Evolutionary conservation across 2,329 filamentous ascomycete species (phyloP), one percentile per base, ranked within the genome.

Genomic region (Lecanoromycetidae sp.): DNA sequence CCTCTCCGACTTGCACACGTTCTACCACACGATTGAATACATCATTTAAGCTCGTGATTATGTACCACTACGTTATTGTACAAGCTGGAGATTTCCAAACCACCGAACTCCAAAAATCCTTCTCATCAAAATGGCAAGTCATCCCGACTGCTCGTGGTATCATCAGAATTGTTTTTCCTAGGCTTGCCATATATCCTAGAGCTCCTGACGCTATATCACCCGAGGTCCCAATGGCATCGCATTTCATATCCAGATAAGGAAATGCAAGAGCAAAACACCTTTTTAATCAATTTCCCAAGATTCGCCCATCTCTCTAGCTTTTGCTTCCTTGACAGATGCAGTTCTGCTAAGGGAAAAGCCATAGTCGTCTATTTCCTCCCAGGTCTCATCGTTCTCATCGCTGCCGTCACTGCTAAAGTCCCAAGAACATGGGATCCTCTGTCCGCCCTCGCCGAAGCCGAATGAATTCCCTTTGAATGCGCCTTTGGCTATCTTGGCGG

Each of bases 401-500:
- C 69, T n/a, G 32, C 34, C 59, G 58, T 53, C 61, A 56, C 61
- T 58, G 42, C 61, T 58, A 42, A 75, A 77, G 57, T 80, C 76
- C 77, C 77, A 80, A 38, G 75, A 67, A 3, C 79, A 76, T 2
- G 72, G 71, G 22, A 77, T 74, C 49, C 64, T 60, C 56, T 75
- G 72, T 7, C 74, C 75, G 13, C 64, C 60, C 46, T 78, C 75
- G 26, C 69, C 70, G 44, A 70, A 66, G 9, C 75, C 75, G 42
- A 72, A 71, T 44, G 77, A 69, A 55, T 75, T 64, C 52, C 76
- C 82, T 58, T 75, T 37, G 13, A 49, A 46, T 15, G 46, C 62
- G 3, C 70, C 70, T 37, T 64, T 64, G 1, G 80, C 75, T 52
- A 94, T 86, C 52, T 77, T 79, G 0, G 84, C 80, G 1, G 87